Base-by-base conservation (phyloP, 169 alveolate species). In the Cryptosporidium sp. region DNA sequence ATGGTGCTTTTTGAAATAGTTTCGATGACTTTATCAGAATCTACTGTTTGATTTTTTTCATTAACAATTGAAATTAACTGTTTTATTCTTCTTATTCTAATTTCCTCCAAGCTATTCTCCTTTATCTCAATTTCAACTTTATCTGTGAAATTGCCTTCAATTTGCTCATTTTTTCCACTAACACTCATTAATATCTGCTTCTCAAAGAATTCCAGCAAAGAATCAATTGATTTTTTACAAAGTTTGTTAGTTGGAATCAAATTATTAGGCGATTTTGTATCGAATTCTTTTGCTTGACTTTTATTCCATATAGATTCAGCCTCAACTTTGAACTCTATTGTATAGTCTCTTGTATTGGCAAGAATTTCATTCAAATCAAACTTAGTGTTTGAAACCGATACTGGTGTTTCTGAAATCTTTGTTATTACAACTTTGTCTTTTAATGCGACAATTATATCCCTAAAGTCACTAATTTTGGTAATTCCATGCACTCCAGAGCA, bases 401-500 rank as follows among this genome's bases (percentile, higher is more conserved):
- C 67, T n/a, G 26, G 2, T 16, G 55, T 23, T 16, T 55, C 67
- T 23, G 67, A 1, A 55, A 55, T 55, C 6, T 37, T 55, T 55
- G 31, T 43, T 5, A 80, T 61, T 37, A 43, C 16, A 45, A 80
- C 26, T 14, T 65, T 41, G 12, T 80, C 75, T 39, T 45, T 48
- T 29, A 80, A 7, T 16, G 52, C 26, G n/a, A 43, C 16, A 18
- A 80, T 29, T 31, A 80, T n/a, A 31, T 61, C 31, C 1, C 23
- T 62, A 37, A 80, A 62, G 14, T 80, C 89, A 16, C 23, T 52
- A n/a, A 80, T 16, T 5, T 62, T 59, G 12, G 62, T 43, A 16
- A 41, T 7, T 14, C 89, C 89, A 80, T 80, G 89, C 18, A 80
- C 18, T 61, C 68, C 75, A 21, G 59, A 65, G 23, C 89, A 80